phyloP scores from a whole-genome alignment of 2,329 filamentous ascomycete genomes.

The Sporothrix sp. region DNA sequence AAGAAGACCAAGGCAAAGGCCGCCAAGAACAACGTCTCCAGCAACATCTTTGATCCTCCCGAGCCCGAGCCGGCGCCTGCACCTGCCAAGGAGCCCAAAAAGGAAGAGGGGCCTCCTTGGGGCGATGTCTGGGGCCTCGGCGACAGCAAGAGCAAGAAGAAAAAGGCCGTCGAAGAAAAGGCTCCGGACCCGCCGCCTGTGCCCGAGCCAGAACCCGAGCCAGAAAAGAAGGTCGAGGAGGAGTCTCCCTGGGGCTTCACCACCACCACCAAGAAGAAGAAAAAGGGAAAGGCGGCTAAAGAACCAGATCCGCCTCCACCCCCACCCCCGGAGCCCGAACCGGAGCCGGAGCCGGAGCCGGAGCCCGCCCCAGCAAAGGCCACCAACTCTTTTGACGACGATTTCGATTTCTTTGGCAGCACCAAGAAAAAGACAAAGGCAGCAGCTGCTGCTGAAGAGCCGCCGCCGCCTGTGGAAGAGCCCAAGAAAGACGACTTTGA shows the following conservation, averaged over 20 bases:
- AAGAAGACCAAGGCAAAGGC: conserved; percentile 33
- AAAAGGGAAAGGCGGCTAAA: conserved; percentile 18
- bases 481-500: conserved; percentile 22
- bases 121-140: conserved; percentile 34
- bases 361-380: conserved; percentile 2
- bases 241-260: conserved; percentile 22
- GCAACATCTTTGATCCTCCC: conserved; percentile 13
- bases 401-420: conserved; percentile 13
- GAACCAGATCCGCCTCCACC: no score
- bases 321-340: no score
- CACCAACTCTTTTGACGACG: conserved; percentile 9
- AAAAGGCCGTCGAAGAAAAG: conserved; percentile 17
- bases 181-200: conserved; percentile 10
- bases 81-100: conserved; percentile 12
- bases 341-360: neutral
- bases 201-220: conserved; percentile 9
- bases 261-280: conserved; percentile 17
- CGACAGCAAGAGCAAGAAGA: conserved; percentile 37
- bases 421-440: conserved; percentile 19
- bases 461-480: conserved; percentile 10
- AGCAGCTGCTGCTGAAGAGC: neutral
- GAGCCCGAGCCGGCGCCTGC: conserved; percentile 11
- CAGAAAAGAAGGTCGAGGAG: conserved; percentile 9
- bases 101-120: conserved; percentile 27
- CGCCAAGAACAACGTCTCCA: conserved; percentile 25